phyloP scores from a whole-genome alignment of 164 flowering plant species.

The Echeveria elegans region DNA sequence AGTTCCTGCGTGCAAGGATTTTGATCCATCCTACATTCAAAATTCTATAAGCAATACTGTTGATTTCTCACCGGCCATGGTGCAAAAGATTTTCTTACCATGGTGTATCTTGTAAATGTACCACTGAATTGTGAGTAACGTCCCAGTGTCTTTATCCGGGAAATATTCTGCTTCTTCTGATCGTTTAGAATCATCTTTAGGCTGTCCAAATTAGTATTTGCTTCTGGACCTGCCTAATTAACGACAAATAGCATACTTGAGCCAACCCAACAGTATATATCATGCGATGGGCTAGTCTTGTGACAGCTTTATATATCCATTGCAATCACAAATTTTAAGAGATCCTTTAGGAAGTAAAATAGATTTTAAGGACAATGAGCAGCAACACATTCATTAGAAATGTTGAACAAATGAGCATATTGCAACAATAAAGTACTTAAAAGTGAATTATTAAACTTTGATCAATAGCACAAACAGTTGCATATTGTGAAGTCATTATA shows the following conservation, averaged over 20 bases:
- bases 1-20: slow-evolving; percentile 60
- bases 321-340: not conserved
- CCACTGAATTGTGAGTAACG: slow-evolving; percentile 73
- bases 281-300: not conserved
- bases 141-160: slow-evolving; percentile 30
- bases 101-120: slow-evolving; percentile 55
- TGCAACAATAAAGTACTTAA: not conserved
- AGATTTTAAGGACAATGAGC: not conserved
- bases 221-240: slow-evolving; percentile 39
- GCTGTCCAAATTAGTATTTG: slow-evolving; percentile 35
- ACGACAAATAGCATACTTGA: not conserved
- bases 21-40: slow-evolving; percentile 81
- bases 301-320: not conserved
- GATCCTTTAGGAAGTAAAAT: not conserved
- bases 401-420: not conserved
- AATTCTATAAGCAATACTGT: not conserved
- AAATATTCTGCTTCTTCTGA: slow-evolving; percentile 53
- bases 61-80: not conserved
- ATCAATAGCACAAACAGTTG: not conserved
- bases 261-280: not conserved
- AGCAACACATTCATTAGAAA: not conserved
- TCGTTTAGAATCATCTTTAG: slow-evolving; percentile 66
- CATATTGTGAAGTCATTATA: not conserved
- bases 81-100: slow-evolving; percentile 40
- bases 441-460: not conserved